These are phyloP conservation scores for Termitomyces sp. DNA, from an alignment of 768 basidiomycete species.

Conservation along the genomic window DNA sequence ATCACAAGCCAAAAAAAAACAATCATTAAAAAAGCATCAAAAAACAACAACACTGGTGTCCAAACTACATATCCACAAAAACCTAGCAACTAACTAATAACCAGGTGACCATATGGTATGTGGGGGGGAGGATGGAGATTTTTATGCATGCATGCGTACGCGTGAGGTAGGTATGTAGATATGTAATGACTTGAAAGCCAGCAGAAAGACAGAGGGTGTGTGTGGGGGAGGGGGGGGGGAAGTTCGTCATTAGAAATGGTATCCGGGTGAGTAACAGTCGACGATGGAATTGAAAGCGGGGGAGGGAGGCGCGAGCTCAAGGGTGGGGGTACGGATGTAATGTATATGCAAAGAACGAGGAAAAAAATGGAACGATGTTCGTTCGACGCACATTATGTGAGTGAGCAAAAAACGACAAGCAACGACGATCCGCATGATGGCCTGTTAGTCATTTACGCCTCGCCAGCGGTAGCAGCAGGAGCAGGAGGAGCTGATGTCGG, in stretches of 20 bases:
- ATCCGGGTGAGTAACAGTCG: slow-evolving; percentile 1
- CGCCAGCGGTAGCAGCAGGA: not conserved
- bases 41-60: not conserved
- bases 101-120: slow-evolving; percentile 10
- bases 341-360: not conserved
- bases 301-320: not conserved
- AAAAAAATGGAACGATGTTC: not conserved
- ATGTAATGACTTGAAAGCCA: not conserved
- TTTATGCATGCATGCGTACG: not conserved
- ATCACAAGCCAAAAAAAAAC: not conserved
- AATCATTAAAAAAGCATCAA: not conserved
- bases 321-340: too few species aligned
- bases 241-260: slow-evolving; percentile 3
- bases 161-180: not conserved
- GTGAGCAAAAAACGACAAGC: not conserved
- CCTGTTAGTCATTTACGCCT: not conserved
- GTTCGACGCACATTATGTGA: not conserved
- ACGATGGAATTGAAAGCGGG: not conserved
- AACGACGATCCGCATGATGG: too few species aligned
- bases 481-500: not conserved
- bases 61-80: slow-evolving; percentile 7
- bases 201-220: not conserved
- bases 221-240: too few species aligned
- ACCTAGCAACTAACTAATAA: slow-evolving; percentile 3
- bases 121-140: not conserved